Evolutionary conservation across 2,329 filamentous ascomycete species (phyloP).

Genomic region (Elsinoe necatrix): DNA sequence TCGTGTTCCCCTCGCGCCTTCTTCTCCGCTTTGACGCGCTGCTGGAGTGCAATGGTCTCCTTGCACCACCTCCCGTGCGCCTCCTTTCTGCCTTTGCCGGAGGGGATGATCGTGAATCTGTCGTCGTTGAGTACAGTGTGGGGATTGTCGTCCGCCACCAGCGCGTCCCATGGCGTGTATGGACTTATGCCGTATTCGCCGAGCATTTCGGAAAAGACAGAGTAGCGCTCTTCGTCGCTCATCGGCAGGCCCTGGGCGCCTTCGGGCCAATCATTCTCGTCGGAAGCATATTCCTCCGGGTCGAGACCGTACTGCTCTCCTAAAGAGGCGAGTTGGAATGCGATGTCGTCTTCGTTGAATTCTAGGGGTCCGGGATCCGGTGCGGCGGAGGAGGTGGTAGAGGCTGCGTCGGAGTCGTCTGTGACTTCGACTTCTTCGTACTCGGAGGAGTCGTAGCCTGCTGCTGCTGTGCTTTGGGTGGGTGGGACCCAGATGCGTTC

Average conservation of each 20-base stretch:
- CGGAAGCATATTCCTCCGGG: conserved; percentile 61
- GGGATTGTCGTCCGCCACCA: conserved; percentile 58
- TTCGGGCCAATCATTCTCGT: conserved; percentile 57
- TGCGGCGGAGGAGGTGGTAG: conserved; percentile 34
- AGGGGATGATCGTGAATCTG: conserved; percentile 74
- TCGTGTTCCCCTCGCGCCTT: conserved; percentile 46
- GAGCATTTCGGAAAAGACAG: conserved; percentile 76
- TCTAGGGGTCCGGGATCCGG: conserved; percentile 48
- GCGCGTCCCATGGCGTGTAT: conserved; percentile 83
- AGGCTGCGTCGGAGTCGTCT: conserved; percentile 44
- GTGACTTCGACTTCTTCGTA: conserved; percentile 73
- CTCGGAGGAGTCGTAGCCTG: conserved; percentile 18
- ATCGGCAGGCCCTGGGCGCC: conserved; percentile 62
- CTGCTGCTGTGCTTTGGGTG: neutral
- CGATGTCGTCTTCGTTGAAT: conserved; percentile 91
- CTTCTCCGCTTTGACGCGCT: conserved; percentile 67
- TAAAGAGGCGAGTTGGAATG: conserved; percentile 83
- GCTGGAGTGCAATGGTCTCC: conserved; percentile 63
- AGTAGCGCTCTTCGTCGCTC: conserved; percentile 65
- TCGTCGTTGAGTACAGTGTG: conserved; percentile 74
- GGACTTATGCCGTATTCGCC: conserved; percentile 76
- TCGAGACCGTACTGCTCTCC: conserved; percentile 74
- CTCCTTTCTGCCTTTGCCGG: conserved; percentile 71
- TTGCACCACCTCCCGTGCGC: conserved; percentile 78
- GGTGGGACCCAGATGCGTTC: conserved; percentile 30